Percentiles rank a stretch among this genome's conserved stretches.
These are phyloP conservation scores for Rhizopogon roseolus DNA, from an alignment of 768 basidiomycete species.

Conservation along the genomic window DNA sequence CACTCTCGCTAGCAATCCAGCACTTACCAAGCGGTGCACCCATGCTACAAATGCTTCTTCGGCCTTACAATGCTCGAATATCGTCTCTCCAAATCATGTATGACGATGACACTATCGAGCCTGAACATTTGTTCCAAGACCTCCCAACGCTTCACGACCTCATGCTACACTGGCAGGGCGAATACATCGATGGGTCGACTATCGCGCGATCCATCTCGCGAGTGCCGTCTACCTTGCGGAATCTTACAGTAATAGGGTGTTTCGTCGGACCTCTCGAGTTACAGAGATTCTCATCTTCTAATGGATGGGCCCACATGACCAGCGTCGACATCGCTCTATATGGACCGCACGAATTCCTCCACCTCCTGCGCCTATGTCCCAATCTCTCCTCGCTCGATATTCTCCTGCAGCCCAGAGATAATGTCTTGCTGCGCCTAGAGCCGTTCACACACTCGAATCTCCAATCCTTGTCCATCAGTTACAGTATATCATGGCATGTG, in stretches of 20 bases:
- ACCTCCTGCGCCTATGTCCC: constrained; percentile 17
- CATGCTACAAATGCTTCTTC: background rate
- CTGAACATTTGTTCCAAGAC: constrained; percentile 12
- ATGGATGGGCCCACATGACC: constrained; percentile 13
- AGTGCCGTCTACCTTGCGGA: background rate
- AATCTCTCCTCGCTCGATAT: constrained; percentile 12
- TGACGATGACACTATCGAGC: constrained; percentile 8
- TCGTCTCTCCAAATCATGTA: constrained; percentile 7
- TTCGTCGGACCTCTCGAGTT: too few relatives aligned
- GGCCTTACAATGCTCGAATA: too few relatives aligned
- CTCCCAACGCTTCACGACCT: constrained; percentile 15
- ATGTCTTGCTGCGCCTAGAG: background rate
- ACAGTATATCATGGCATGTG: constrained; percentile 8
- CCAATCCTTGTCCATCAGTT: constrained; percentile 6
- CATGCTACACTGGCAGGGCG: constrained; percentile 8
- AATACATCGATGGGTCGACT: background rate
- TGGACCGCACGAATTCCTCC: background rate
- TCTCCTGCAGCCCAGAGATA: background rate
- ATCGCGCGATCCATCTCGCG: background rate
- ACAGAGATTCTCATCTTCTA: constrained; percentile 8
- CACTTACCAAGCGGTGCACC: background rate
- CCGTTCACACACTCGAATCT: constrained; percentile 8
- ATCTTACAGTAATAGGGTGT: too few relatives aligned
- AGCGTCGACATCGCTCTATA: constrained; percentile 4
- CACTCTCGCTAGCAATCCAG: constrained; percentile 17